Evolutionary conservation across 2,329 filamentous ascomycete genomes (phyloP).

Genomic region (Fusarium longipes): DNA sequence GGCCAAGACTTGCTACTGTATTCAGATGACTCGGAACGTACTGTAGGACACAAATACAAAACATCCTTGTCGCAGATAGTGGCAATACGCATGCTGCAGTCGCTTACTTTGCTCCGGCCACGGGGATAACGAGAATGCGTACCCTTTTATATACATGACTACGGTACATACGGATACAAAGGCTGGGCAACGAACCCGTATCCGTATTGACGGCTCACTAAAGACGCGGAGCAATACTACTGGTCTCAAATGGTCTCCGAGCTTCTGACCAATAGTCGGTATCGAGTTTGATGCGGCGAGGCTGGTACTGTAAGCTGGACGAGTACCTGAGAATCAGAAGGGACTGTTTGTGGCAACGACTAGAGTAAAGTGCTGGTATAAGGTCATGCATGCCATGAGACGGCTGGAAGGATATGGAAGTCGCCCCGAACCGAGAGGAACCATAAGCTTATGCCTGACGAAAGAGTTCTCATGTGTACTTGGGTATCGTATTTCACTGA

Average conservation of each 20-base stretch:
- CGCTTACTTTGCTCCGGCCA: conserved; percentile 23
- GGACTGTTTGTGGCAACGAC: conserved; percentile 20
- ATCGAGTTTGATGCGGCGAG: conserved; percentile 21
- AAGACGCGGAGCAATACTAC: conserved; percentile 7
- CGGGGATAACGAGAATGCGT: neutral
- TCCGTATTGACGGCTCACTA: conserved; percentile 20
- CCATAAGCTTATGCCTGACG: conserved; percentile 12
- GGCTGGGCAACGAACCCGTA: neutral
- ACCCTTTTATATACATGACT: neutral
- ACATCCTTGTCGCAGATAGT: conserved; percentile 30
- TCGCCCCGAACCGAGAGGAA: conserved; percentile 31
- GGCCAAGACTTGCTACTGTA: neutral
- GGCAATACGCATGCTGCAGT: conserved; percentile 23
- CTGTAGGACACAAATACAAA: neutral
- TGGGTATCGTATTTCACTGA: conserved; percentile 8
- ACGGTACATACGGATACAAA: conserved; percentile 16
- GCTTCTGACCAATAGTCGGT: conserved; percentile 16
- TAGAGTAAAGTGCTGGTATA: conserved; percentile 5
- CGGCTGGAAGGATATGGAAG: conserved; percentile 15
- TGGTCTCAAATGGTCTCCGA: neutral
- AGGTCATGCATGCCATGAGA: conserved; percentile 17
- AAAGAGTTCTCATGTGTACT: conserved; percentile 14
- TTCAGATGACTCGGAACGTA: conserved; percentile 22
- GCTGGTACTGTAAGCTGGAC: neutral
- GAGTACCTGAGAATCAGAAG: conserved; percentile 4